phyloP scores from a whole-genome alignment of 1,139 yeast species.

The Debaryomyces udenii region DNA sequence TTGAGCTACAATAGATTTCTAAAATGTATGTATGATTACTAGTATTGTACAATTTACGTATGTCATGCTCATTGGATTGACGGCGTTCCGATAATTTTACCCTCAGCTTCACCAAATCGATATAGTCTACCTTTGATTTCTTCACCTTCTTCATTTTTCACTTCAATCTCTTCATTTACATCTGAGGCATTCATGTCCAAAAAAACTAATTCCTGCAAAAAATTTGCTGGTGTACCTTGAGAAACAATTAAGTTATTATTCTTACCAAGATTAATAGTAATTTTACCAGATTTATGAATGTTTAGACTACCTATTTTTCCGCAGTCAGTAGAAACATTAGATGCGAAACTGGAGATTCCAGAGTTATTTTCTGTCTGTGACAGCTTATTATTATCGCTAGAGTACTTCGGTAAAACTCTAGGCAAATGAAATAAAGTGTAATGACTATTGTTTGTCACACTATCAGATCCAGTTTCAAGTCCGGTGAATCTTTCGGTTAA shows the following conservation, averaged over 20 bases:
- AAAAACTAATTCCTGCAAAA: conserved; percentile 75
- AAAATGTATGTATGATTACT: neutral
- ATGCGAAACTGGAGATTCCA: conserved; percentile 13
- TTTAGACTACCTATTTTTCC: conserved; percentile 77
- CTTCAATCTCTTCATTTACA: conserved; percentile 26
- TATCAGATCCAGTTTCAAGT: conserved; percentile 21
- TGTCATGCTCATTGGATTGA: conserved; percentile 11
- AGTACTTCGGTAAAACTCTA: conserved; percentile 60
- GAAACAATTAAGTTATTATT: conserved; percentile 65
- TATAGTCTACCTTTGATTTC: conserved; percentile 45
- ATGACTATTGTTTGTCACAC: conserved; percentile 18
- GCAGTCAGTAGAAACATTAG: conserved; percentile 17
- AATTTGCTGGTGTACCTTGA: conserved; percentile 72
- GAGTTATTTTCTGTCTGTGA: conserved; percentile 18
- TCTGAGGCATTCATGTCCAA: conserved; percentile 36
- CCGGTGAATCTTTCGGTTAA: conserved; percentile 29
- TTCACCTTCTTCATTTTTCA: conserved; percentile 42
- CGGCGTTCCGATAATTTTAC: conserved; percentile 60
- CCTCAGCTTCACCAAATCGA: conserved; percentile 64
- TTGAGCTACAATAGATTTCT: neutral
- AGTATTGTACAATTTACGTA: conserved; percentile 4
- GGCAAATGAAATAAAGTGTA: conserved; percentile 75
- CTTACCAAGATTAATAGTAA: conserved; percentile 74
- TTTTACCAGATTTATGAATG: conserved; percentile 78
- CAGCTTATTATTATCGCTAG: conserved; percentile 12